Conservation (phyloP, 768 basidiomycete species). For the Gloeopeniophorella convolvens region DNA sequence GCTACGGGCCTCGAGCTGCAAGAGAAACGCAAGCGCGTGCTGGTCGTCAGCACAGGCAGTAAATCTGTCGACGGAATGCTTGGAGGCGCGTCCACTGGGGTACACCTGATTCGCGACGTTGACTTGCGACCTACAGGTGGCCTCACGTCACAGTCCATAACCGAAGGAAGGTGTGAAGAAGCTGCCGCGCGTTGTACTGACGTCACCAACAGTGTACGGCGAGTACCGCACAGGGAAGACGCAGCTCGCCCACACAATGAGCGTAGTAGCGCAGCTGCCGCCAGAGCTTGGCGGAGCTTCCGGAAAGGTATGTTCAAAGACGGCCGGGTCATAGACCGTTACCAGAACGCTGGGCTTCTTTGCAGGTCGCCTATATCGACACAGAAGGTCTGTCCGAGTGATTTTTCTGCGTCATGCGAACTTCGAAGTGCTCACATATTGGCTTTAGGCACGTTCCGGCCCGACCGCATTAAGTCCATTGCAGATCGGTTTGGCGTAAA, state of each 20-base stretch:
- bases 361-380: slow-evolving; percentile 84
- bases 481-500: slow-evolving; percentile 95
- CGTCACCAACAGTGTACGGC: slow-evolving; percentile 64
- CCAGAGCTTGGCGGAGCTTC: slow-evolving; percentile 84
- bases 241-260: slow-evolving; percentile 93
- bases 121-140: slow-evolving; percentile 48
- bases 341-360: neutral
- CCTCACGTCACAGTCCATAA: slow-evolving; percentile 87
- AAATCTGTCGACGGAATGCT: slow-evolving; percentile 86
- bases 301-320: slow-evolving; percentile 55
- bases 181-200: neutral
- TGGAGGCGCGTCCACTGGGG: slow-evolving; percentile 52
- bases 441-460: slow-evolving; percentile 84
- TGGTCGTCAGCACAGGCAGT: slow-evolving; percentile 86
- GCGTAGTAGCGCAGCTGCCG: slow-evolving; percentile 84
- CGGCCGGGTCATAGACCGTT: neutral
- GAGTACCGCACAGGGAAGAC: slow-evolving; percentile 97
- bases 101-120: neutral
- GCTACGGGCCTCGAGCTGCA: slow-evolving; percentile 88
- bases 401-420: neutral
- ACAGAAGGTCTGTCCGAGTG: slow-evolving; percentile 56
- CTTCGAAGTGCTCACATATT: neutral
- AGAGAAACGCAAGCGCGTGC: slow-evolving; percentile 74
- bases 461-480: slow-evolving; percentile 85
- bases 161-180: slow-evolving; percentile 54